Percentiles rank a stretch among this genome's conserved stretches.
phyloP scores from a whole-genome alignment of 139 green algal genomes.

The Chlorella sp. region DNA sequence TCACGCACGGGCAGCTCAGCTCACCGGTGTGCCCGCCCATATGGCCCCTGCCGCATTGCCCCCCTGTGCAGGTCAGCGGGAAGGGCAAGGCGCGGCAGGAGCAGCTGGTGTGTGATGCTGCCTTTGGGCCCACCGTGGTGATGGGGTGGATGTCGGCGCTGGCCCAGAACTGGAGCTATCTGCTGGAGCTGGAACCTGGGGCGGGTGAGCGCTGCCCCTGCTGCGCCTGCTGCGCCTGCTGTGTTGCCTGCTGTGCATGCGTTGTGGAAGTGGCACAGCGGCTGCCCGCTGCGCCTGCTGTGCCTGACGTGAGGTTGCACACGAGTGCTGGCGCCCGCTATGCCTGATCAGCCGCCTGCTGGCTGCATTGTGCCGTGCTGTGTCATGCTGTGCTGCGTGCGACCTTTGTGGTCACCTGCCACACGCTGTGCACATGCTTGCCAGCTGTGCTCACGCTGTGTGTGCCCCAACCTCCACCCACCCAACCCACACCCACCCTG shows the following conservation, averaged over 20 bases:
- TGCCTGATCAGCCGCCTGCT: no score
- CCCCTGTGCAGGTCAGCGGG: not conserved
- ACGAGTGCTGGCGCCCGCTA: no score
- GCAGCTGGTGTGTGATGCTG: not conserved
- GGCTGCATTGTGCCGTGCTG: no score
- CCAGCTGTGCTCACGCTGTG: no score
- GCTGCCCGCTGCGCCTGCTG: no score
- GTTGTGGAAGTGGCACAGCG: no score
- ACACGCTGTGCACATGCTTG: no score
- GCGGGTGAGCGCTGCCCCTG: not conserved
- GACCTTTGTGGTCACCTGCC: no score
- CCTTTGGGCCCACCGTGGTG: not conserved
- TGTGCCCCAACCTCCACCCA: no score
- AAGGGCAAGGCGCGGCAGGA: conserved; percentile 14
- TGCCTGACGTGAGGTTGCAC: no score
- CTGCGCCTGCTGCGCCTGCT: not conserved
- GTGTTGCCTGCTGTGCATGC: not conserved
- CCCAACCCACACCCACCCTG: no score
- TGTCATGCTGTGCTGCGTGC: no score
- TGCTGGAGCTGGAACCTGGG: not conserved
- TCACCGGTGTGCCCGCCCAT: not conserved
- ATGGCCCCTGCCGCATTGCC: not conserved
- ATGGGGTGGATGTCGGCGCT: conserved; percentile 1
- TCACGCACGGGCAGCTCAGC: not conserved
- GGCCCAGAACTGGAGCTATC: conserved; percentile 13